Evolutionary conservation across 139 green algal genomes (phyloP), one percentile per base, ranked within the genome.

Genomic region (Marvania coccoides): DNA sequence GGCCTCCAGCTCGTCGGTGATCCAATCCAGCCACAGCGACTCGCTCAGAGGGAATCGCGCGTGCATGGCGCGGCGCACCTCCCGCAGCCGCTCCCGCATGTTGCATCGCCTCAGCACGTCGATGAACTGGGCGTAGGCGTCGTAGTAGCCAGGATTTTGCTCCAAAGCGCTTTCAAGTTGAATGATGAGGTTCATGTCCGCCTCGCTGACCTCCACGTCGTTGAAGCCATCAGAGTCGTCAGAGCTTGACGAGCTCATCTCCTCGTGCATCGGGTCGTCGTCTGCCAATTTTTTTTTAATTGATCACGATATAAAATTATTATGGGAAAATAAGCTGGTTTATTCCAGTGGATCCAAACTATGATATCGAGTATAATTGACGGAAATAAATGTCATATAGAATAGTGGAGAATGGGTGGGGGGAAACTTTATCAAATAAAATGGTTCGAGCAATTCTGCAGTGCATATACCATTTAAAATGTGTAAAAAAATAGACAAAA

Each of bases 21-120:
- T 58, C 88, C 86, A 95, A 12, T 86, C 85, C 59, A 87, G 62
- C 89, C 89, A 95, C 10, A 94, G 76, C 29, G 64, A 14, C 59
- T 91, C 86, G 36, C 66, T 80, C n/a, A 95, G 62, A 0, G 89
- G 88, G 55, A 92, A 95, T 10, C 47, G 61, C 1, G 71, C 55
- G 5, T 85, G 74, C 71, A 95, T 85, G 19, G 68, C 62, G 55
- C 84, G 59, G 28, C 90, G 65, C 0, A 85, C 89, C 13, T 70
- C 71, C 2, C 65, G 58, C 23, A 91, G 61, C 28, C 78, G 72
- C 10, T 70, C 61, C 14, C 45, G 61, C 37, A 95, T 77, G 30
- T 80, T 81, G 59, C 66, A 81, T 19, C 69, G 72, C 10, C 79
- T 72, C 37, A 95, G 61, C 31, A 89, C 40, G 23, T 60, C 67